These are phyloP conservation scores for Thalassiosira livingstoniorum DNA, from an alignment of 352 stramenopile species.

Conservation along the genomic window DNA sequence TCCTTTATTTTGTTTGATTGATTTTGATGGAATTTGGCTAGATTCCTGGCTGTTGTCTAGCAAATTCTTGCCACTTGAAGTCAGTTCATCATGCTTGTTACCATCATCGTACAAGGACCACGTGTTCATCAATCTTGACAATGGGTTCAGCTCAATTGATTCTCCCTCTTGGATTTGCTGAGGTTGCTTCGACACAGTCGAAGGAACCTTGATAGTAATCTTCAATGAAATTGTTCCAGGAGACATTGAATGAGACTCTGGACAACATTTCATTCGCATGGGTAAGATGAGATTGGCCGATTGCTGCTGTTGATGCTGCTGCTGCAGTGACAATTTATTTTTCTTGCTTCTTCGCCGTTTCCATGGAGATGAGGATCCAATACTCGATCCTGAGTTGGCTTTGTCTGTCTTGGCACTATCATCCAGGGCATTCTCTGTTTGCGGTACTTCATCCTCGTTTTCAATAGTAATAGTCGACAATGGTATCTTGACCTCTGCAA, in stretches of 20 bases:
- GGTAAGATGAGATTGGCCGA: slow-evolving; percentile 53
- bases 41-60: no score
- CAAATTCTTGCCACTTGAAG: no score
- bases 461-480: slow-evolving; percentile 54
- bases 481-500: slow-evolving; percentile 47
- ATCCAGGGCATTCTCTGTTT: background rate
- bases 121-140: slow-evolving; percentile 41
- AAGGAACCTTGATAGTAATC: slow-evolving; percentile 45
- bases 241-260: slow-evolving; percentile 12
- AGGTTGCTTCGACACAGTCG: background rate
- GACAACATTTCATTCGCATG: slow-evolving; percentile 48
- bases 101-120: slow-evolving; percentile 42
- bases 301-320: slow-evolving; percentile 11
- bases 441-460: slow-evolving; percentile 12
- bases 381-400: background rate
- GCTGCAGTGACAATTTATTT: slow-evolving; percentile 6
- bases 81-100: no score
- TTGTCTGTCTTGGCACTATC: slow-evolving; percentile 10
- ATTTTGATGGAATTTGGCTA: no score
- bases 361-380: background rate
- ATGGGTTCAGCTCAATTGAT: slow-evolving; percentile 46
- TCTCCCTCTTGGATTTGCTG: slow-evolving; percentile 25
- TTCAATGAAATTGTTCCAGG: slow-evolving; percentile 51
- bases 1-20: no score
- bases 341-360: slow-evolving; percentile 30